Evolutionary conservation across 2,329 filamentous ascomycete genomes (phyloP), one percentile per base, ranked within the genome.

Genomic region (Trichoderma pleuroti): DNA sequence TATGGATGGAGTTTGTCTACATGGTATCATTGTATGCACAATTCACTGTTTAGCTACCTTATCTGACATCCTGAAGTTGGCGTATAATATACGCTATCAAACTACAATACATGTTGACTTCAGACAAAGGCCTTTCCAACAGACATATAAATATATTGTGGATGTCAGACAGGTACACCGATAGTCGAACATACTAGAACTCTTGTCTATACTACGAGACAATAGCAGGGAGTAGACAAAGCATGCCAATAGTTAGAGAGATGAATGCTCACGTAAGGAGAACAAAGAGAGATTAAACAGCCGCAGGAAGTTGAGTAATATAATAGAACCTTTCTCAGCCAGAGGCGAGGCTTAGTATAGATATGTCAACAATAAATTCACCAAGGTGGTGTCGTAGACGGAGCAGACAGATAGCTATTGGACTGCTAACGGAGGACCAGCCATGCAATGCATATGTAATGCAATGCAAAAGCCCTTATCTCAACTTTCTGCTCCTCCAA

Each of bases 371-470:
- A 42, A 16, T 9, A 42, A 42, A 42, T 1, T 0, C 8, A 16
- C 12, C 36, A 42, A 42, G 39, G 39, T 42, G 39, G 39, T 42
- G 39, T n/a, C 0, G 39, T 42, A 42, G 16, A 42, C 39, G 28
- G 28, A 32, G 54, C 1, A 32, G 3, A 59, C 18, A 32, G 16
- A 59, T 32, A 32, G 54, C 28, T 11, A 10, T 30, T 59, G 28
- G 28, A 8, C 12, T 21, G 28, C 2, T 7, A 59, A 59, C 14
- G 54, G 54, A 59, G 54, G 16, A 12, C 26, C 4, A 59, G 18
- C 34, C 28, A 30, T 32, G 54, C 46, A n/a, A 59, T 59, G 54
- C 54, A 34, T n/a, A 59, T 32, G 54, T 28, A 59, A 59, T 59
- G 54, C 54, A 59, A 34, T 59, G 28, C 28, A 57, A n/a, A 57